phyloP scores from a whole-genome alignment of 257 asterid species.

The Lithospermum erythrorhizon region DNA sequence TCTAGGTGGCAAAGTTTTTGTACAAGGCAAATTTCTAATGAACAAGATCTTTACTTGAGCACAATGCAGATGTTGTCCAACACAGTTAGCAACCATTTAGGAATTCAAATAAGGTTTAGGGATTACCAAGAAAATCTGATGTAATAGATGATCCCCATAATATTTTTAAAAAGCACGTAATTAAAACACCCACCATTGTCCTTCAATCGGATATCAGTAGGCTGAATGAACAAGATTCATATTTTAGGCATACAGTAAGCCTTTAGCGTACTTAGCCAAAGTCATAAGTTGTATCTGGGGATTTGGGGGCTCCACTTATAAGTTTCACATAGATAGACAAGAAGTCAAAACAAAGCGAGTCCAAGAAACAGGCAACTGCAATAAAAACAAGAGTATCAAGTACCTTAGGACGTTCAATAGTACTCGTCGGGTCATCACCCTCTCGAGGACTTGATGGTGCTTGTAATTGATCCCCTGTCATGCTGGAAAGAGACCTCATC shows the following conservation, averaged over 20 bases:
- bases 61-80: not conserved
- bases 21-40: not conserved
- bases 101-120: too few relatives aligned
- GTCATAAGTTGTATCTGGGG: not conserved
- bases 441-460: conserved; percentile 88
- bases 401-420: conserved; percentile 67
- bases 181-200: conserved; percentile 95
- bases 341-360: not conserved
- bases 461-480: conserved; percentile 84
- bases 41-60: not conserved
- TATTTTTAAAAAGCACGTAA: conserved; percentile 94
- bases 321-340: not conserved
- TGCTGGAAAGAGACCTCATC: conserved; percentile 40
- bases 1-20: too few relatives aligned
- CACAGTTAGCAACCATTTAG: not conserved
- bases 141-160: too few relatives aligned
- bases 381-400: conserved; percentile 14
- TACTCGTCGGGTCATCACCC: conserved; percentile 60
- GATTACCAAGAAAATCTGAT: too few relatives aligned
- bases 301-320: not conserved
- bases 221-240: conserved; percentile 33
- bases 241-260: not conserved
- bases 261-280: too few relatives aligned
- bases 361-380: conserved; percentile 1
- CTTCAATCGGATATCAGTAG: conserved; percentile 57